These are phyloP conservation scores for Coniochaeta sp. DNA, from an alignment of 2,329 filamentous ascomycete genomes.

Conservation along the genomic window DNA sequence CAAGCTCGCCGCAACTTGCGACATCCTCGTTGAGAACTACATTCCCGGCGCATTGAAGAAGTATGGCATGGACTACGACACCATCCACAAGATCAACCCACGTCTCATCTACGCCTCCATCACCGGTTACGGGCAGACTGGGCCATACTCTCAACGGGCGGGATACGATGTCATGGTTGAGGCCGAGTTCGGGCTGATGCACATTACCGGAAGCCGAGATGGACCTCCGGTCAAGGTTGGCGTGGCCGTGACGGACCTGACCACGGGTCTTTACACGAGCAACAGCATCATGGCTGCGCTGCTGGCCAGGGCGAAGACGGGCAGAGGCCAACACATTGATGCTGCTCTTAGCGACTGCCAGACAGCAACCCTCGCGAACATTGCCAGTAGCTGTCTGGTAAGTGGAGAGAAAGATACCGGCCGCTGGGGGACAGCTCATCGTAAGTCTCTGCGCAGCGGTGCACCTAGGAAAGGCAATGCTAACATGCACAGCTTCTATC, in stretches of 20 bases:
- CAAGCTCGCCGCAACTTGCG: constrained; percentile 73
- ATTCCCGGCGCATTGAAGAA: constrained; percentile 84
- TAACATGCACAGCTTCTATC: constrained; percentile 65
- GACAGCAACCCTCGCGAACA: constrained; percentile 88
- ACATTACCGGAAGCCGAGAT: constrained; percentile 86
- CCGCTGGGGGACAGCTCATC: constrained; percentile 94
- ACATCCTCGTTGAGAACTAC: constrained; percentile 96
- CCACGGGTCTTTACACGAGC: constrained; percentile 88
- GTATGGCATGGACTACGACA: constrained; percentile 84
- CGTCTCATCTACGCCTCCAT: constrained; percentile 89
- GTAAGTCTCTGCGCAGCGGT: constrained; percentile 39
- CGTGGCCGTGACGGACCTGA: constrained; percentile 92
- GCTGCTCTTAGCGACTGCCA: constrained; percentile 89
- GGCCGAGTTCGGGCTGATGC: constrained; percentile 96
- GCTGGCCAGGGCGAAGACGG: constrained; percentile 65
- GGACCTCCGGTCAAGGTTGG: constrained; percentile 95
- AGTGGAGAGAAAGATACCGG: constrained; percentile 83
- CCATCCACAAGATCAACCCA: constrained; percentile 74
- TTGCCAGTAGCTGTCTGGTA: constrained; percentile 85
- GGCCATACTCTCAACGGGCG: constrained; percentile 77
- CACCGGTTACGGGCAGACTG: constrained; percentile 93
- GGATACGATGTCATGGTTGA: constrained; percentile 99
- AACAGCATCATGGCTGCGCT: constrained; percentile 95
- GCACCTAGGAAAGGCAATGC: not conserved
- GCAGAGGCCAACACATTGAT: constrained; percentile 86